These are phyloP conservation scores for Herpotrichia juniperi DNA, from an alignment of 2,329 filamentous ascomycete genomes.

Conservation along the genomic window DNA sequence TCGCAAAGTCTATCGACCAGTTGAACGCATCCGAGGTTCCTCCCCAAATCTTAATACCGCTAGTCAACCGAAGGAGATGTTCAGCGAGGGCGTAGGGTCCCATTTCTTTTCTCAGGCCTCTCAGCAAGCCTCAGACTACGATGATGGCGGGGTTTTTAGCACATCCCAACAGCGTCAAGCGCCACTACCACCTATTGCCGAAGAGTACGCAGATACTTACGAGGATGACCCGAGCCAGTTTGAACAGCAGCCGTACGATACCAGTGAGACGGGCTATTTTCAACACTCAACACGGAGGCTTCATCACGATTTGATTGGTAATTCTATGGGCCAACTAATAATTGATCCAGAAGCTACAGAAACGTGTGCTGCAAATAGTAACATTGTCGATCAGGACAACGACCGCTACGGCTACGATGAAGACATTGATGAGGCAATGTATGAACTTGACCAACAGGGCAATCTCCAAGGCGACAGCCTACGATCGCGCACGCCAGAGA, in stretches of 20 bases:
- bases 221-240: conserved; percentile 1
- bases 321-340: conserved; percentile 13
- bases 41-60: background rate
- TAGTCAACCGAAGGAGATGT: background rate
- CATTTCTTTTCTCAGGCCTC: conserved; percentile 12
- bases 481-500: background rate
- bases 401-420: background rate
- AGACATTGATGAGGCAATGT: background rate
- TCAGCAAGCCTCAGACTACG: background rate
- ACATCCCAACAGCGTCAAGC: conserved; percentile 10
- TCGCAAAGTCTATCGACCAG: conserved; percentile 25
- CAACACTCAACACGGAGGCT: background rate
- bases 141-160: conserved; percentile 4
- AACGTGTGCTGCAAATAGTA: background rate
- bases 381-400: background rate
- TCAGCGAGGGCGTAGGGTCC: conserved; percentile 12
- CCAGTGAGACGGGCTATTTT: background rate
- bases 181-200: conserved; percentile 10
- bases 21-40: conserved; percentile 28
- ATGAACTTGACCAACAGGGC: background rate
- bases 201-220: conserved; percentile 14
- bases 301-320: background rate
- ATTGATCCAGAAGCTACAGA: conserved; percentile 1
- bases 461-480: background rate
- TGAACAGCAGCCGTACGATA: background rate